Conservation (phyloP, 2,329 filamentous ascomycete species). For the Cephalotrichum gorgonifer region DNA sequence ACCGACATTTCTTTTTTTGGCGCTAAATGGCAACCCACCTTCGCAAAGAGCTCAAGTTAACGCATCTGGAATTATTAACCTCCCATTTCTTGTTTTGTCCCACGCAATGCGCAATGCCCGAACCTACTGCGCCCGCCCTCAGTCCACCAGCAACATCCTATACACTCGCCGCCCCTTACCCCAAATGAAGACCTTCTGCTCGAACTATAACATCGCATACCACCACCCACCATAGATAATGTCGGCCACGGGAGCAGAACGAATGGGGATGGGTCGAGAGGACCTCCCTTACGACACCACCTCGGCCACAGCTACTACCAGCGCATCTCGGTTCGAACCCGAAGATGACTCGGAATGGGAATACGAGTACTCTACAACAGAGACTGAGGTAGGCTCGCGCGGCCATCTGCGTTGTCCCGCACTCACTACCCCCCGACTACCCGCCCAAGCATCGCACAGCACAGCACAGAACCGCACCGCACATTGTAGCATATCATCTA, state of each 20-base stretch:
- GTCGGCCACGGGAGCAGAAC: not conserved
- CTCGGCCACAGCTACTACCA: constrained; percentile 3
- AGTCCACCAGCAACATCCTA: not conserved
- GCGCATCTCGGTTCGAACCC: not conserved
- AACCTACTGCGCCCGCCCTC: not conserved
- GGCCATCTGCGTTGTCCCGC: not conserved
- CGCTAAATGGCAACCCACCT: no score
- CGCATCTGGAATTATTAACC: no score
- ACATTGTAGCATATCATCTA: no score
- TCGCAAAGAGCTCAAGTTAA: not conserved
- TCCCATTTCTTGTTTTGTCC: no score
- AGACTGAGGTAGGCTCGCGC: constrained; percentile 40
- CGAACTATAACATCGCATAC: not conserved
- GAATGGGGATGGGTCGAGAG: not conserved
- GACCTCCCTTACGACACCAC: not conserved
- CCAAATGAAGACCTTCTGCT: not conserved
- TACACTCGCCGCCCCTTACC: not conserved
- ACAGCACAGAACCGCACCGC: no score
- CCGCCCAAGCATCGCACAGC: not conserved
- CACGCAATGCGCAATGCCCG: not conserved
- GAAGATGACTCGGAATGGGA: constrained; percentile 53
- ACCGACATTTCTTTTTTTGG: not conserved
- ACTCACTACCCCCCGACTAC: not conserved
- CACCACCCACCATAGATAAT: constrained; percentile 1
- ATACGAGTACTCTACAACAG: constrained; percentile 55